Evolutionary conservation across 768 basidiomycete genomes (phyloP).

Genomic region (Lactarius sp.): DNA sequence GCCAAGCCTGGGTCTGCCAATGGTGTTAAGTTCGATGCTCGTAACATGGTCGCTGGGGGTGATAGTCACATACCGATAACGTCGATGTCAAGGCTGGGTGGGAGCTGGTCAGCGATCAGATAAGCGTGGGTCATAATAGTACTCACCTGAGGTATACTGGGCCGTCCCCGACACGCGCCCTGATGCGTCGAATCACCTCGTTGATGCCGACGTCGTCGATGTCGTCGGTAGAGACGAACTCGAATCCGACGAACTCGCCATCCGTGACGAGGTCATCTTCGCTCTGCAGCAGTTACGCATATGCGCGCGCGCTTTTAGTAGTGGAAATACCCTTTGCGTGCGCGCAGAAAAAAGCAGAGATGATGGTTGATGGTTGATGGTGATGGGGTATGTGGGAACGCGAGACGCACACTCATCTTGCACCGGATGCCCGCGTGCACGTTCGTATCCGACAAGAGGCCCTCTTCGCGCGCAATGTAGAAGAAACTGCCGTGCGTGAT

Average conservation of each 20-base stretch:
- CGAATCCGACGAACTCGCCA: constrained; percentile 60
- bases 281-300: constrained; percentile 38
- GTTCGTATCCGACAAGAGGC: constrained; percentile 64
- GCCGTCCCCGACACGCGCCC: constrained; percentile 60
- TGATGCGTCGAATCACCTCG: constrained; percentile 67
- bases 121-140: neutral
- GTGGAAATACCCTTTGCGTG: neutral
- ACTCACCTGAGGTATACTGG: constrained; percentile 70
- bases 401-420: constrained; percentile 50
- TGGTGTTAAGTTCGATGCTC: neutral
- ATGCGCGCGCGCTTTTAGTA: no score
- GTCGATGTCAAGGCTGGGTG: constrained; percentile 68
- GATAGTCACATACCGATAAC: constrained; percentile 51
- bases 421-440: constrained; percentile 86
- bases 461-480: constrained; percentile 71
- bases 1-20: constrained; percentile 67
- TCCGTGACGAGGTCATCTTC: constrained; percentile 63
- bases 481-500: constrained; percentile 88
- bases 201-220: constrained; percentile 74
- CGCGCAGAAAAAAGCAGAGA: neutral
- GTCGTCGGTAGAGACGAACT: constrained; percentile 74
- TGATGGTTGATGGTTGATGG: no score
- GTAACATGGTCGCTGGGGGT: neutral
- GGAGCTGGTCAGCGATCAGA: no score
- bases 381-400: no score